Percentiles rank a stretch among this genome's conserved stretches.
Conservation (phyloP, 495 filamentous ascomycete genomes). For the Xylaria curta region DNA sequence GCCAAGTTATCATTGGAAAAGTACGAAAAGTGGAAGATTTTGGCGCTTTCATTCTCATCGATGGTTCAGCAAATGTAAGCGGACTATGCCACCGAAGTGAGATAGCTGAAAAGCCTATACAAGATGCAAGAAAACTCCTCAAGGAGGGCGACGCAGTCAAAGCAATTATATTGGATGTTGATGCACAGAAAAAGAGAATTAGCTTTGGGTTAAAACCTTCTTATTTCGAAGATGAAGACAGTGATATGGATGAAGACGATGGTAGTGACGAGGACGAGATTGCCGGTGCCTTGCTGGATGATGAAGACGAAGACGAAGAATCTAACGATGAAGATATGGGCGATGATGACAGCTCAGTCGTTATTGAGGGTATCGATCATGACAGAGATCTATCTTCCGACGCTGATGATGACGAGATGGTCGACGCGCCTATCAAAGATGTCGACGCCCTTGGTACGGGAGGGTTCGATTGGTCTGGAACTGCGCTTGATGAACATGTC, state of each 20-base stretch:
- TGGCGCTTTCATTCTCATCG: constrained; percentile 90
- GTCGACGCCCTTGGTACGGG: constrained; percentile 70
- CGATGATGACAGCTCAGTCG: constrained; percentile 61
- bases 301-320: constrained; percentile 45
- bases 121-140: constrained; percentile 83
- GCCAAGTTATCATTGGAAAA: constrained; percentile 84
- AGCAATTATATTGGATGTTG: constrained; percentile 82
- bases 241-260: constrained; percentile 59
- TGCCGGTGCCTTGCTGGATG: constrained; percentile 50
- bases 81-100: constrained; percentile 91
- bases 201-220: constrained; percentile 91
- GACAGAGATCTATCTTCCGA: constrained; percentile 47
- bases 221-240: constrained; percentile 72
- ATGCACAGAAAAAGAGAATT: constrained; percentile 73
- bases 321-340: constrained; percentile 51
- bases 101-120: constrained; percentile 80
- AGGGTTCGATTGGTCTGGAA: constrained; percentile 88
- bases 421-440: constrained; percentile 43
- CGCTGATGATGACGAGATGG: constrained; percentile 59
- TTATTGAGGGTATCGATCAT: constrained; percentile 54
- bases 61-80: constrained; percentile 82
- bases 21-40: constrained; percentile 92
- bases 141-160: constrained; percentile 89
- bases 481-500: constrained; percentile 57
- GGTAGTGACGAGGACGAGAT: constrained; percentile 54